Evolutionary conservation across 2,329 filamentous ascomycete species (phyloP), one percentile per base, ranked within the genome.

Genomic region (Grosmannia huntii): DNA sequence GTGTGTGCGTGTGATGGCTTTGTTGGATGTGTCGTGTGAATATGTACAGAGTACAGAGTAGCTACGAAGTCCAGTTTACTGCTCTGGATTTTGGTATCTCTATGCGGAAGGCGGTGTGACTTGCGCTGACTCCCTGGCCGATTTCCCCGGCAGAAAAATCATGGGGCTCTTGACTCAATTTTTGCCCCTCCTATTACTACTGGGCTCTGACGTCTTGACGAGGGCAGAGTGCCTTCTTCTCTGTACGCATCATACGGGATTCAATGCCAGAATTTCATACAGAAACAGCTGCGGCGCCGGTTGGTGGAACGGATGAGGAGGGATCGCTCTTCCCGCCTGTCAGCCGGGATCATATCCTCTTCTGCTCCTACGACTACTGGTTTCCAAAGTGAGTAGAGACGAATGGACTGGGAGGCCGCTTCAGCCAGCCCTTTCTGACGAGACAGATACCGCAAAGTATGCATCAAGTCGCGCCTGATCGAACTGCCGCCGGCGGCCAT

Each of bases 341-440:
- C 59, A 90, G 85, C 36, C 87, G 85, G 68, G 82, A 86, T 53
- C 92, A 99, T 67, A 95, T 99, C 61, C 76, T 96, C 57, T 87
- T 96, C 72, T 99, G 92, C 73, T 95, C 94, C 49, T 96, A 95
- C 71, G 88, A 96, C 69, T 82, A 80, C 60, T 99, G 94, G 94
- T 89, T 96, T 67, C 83, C 87, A 53, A 85, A 81, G 79, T 89
- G 74, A 56, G 74, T 66, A 46, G 14, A 33, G 23, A 9, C 14
- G 9, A 36, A 46, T 12, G 33, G 38, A 59, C 65, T 55, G 66
- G 23, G 46, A 38, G 48, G 6, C 50, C 31, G 21, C 49, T 7
- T 14, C 14, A 4, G 27, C n/a, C 5, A 53, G 51, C 11, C 31
- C 14, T 21, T 31, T 9, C 55, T 53, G 23, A 59, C 54, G 1